phyloP scores from a whole-genome alignment of 208 protist species.

The Trypanosoma caninum region DNA sequence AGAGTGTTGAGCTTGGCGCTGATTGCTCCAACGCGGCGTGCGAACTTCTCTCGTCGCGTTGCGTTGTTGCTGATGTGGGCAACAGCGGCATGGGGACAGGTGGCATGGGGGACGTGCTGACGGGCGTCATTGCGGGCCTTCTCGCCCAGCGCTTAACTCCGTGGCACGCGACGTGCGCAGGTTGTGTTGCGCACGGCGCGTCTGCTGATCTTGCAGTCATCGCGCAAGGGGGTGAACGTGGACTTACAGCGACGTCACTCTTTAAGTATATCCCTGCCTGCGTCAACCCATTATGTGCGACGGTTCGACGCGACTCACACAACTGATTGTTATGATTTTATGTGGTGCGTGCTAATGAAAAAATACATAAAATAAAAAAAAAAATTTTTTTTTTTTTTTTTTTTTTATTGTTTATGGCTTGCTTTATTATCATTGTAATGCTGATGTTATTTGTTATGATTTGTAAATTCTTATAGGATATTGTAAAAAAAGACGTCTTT shows the following conservation, averaged over 20 bases:
- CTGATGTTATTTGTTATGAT: no score
- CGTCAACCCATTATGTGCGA: slow-evolving; percentile 46
- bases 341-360: not conserved
- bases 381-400: not conserved
- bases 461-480: no score
- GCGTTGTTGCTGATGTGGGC: slow-evolving; percentile 68
- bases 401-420: not conserved
- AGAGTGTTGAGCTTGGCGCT: not conserved
- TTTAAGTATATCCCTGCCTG: slow-evolving; percentile 35
- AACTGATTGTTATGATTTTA: not conserved
- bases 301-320: no score
- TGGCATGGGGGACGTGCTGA: slow-evolving; percentile 84
- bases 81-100: slow-evolving; percentile 85
- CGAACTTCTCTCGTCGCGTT: slow-evolving; percentile 2
- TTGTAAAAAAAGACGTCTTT: no score
- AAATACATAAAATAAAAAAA: no score
- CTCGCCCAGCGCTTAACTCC: slow-evolving; percentile 33
- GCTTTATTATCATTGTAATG: not conserved
- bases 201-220: slow-evolving; percentile 63
- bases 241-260: slow-evolving; percentile 65
- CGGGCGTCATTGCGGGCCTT: slow-evolving; percentile 53
- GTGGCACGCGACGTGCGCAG: slow-evolving; percentile 42
- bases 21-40: not conserved
- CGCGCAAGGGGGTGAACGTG: slow-evolving; percentile 35
- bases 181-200: slow-evolving; percentile 49